Evolutionary conservation across 1,284 basidiomycete genomes (phyloP), one percentile per base, ranked within the genome.

Genomic region (Cutaneotrichosporon spelunceum): DNA sequence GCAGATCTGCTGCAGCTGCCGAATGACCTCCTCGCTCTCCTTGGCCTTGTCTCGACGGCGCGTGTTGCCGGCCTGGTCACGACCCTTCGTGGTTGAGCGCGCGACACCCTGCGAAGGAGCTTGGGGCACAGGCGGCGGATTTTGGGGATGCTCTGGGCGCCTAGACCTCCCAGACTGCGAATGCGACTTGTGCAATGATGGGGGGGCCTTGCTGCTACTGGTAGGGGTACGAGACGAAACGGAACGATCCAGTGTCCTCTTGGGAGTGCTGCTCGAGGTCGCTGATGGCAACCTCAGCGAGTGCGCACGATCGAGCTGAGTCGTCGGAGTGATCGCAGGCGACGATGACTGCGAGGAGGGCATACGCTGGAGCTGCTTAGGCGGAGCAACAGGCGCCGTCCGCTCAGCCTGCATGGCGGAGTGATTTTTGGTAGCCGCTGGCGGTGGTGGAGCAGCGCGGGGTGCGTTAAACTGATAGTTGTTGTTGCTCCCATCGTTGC

Each of bases 1-100:
- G 77, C 96, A 99, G 71, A 99, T 98, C 69, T 88, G 87, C 76
- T 92, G 89, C 72, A 99, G 79, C 49, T 93, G 87, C 70, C 88
- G 89, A 65, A 99, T 88, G 64, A 98, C 92, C 73, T 97, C 93
- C 68, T 88, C 86, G 64, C 93, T 90, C 72, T 89, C 88, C 66
- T 86, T 87, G 78, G 90, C 90, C 82, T 91, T 92, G 80, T 95
- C 91, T 62, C 93, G 82, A 66, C 92, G 81, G 60, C 93, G 82
- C 1, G 92, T 89, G 0, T 90, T 91, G 34, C 89, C 86, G 30
- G 71, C 69, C 39, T 59, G 69, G 44, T 66, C 63, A 60, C 57
- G 61, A 34, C 48, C 63, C 70, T 61, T 71, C 52, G 66, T 72
- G 36, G 42, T 39, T 3, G 56, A 61, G 3, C 64, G 56, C 4